A percentile compares a stretch with the other conserved stretches of the same genome.
Evolutionary conservation across 2,329 filamentous ascomycete genomes (phyloP).

Genomic region (Colletotrichum falcatum): DNA sequence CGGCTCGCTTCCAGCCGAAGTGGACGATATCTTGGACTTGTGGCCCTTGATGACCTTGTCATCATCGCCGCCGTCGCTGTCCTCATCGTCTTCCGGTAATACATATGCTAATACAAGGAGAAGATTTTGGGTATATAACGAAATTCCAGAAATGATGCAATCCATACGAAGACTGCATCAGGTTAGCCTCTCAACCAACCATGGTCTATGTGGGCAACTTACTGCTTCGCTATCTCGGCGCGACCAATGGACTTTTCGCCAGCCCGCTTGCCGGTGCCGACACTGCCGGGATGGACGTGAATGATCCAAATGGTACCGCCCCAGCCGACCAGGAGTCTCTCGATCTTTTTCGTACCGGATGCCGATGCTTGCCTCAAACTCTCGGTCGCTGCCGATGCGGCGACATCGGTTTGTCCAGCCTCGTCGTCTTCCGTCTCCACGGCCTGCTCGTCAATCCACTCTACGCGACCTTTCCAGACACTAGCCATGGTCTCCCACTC

Average conservation of each 20-base stretch:
- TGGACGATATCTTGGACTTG: constrained; percentile 57
- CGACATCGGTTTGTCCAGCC: constrained; percentile 49
- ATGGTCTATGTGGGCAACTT: constrained; percentile 53
- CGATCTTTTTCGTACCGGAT: constrained; percentile 64
- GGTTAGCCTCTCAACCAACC: constrained; percentile 46
- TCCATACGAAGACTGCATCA: constrained; percentile 84
- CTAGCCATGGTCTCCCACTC: constrained; percentile 97
- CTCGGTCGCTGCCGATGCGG: constrained; percentile 58
- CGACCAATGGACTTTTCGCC: constrained; percentile 80
- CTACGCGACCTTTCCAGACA: constrained; percentile 91
- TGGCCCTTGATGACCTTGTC: constrained; percentile 50
- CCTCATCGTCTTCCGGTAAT: constrained; percentile 77
- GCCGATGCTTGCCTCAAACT: constrained; percentile 63
- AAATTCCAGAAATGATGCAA: constrained; percentile 97
- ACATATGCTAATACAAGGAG: constrained; percentile 93
- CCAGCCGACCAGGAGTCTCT: constrained; percentile 94
- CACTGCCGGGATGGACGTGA: constrained; percentile 83
- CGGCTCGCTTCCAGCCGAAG: constrained; percentile 67
- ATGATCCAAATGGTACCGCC: constrained; percentile 97
- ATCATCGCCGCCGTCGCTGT: constrained; percentile 57
- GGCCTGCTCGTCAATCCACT: constrained; percentile 90
- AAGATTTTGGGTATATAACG: constrained; percentile 92
- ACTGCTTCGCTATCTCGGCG: constrained; percentile 94
- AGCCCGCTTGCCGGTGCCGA: constrained; percentile 73
- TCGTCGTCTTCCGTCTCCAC: constrained; percentile 79